phyloP scores from a whole-genome alignment of 2,329 filamentous ascomycete genomes.

The Alternaria consortialis region DNA sequence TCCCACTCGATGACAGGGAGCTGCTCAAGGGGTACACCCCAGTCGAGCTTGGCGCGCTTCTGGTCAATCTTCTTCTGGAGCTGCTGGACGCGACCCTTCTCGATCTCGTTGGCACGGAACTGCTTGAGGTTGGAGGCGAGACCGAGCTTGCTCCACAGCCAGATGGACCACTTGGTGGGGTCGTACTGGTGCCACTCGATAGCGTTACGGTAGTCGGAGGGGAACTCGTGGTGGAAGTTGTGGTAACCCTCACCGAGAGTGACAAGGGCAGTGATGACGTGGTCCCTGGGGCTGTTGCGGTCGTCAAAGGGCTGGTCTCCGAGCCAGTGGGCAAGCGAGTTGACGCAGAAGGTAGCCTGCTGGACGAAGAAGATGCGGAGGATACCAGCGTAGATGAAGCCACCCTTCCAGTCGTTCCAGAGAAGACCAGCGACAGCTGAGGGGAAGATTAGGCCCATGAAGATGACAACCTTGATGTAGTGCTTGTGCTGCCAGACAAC shows the following conservation, averaged over 20 bases:
- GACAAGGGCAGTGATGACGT: constrained; percentile 54
- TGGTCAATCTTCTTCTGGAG: constrained; percentile 58
- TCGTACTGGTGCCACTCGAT: constrained; percentile 56
- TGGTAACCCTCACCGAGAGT: constrained; percentile 57
- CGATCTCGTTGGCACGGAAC: constrained; percentile 56
- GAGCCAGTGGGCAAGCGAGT: constrained; percentile 64
- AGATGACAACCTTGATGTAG: constrained; percentile 59
- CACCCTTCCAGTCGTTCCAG: constrained; percentile 61
- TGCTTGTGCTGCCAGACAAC: constrained; percentile 61
- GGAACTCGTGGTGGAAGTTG: constrained; percentile 58
- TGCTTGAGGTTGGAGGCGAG: constrained; percentile 56
- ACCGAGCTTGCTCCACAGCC: constrained; percentile 55
- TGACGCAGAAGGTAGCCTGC: constrained; percentile 64
- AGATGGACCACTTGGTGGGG: constrained; percentile 57
- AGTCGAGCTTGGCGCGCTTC: constrained; percentile 55
- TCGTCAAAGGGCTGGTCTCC: constrained; percentile 58
- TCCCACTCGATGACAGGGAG: constrained; percentile 57
- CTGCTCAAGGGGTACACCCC: constrained; percentile 55
- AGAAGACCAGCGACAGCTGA: constrained; percentile 58
- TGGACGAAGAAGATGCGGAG: constrained; percentile 63
- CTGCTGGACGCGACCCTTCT: constrained; percentile 56
- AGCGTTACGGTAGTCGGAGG: constrained; percentile 56
- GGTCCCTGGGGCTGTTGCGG: constrained; percentile 55
- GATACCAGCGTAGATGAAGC: constrained; percentile 62
- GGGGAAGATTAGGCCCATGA: constrained; percentile 60